phyloP scores from a whole-genome alignment of 208 protist species.

The Acanthamoeba triangularis region DNA sequence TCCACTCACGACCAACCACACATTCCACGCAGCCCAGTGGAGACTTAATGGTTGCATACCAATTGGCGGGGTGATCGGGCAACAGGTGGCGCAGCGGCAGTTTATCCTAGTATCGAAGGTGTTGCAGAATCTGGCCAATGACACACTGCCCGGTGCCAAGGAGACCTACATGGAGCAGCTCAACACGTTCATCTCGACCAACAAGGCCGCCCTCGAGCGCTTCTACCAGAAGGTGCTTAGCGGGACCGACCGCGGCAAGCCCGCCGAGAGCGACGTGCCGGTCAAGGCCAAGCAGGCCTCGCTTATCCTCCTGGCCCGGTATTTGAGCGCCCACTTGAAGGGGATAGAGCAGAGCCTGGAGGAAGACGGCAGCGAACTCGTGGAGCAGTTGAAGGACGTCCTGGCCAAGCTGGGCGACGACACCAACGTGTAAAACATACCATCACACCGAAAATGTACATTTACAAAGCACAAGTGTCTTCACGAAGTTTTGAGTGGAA shows the following conservation, averaged over 20 bases:
- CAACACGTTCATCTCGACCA: no score
- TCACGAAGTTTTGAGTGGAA: no score
- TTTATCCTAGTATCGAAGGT: constrained; percentile 64
- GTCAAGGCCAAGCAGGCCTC: not conserved
- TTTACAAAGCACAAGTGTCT: no score
- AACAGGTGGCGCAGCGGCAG: constrained; percentile 53
- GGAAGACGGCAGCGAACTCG: not conserved
- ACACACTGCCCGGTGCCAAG: constrained; percentile 60
- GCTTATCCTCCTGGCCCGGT: not conserved
- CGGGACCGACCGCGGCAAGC: no score
- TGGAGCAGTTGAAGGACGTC: not conserved
- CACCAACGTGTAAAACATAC: not conserved
- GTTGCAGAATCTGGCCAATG: constrained; percentile 74
- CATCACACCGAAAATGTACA: no score
- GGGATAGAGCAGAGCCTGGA: not conserved
- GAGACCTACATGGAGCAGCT: not conserved
- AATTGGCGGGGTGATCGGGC: not conserved
- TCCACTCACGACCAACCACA: not conserved
- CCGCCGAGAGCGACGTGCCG: no score
- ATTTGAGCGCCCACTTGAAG: not conserved
- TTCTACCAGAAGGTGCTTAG: no score
- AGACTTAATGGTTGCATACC: not conserved
- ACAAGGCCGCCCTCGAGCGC: no score
- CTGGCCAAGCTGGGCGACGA: not conserved
- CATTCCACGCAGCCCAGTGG: no score